Evolutionary conservation across 2,329 filamentous ascomycete genomes (phyloP).

Genomic region (Blastomyces gilchristii): DNA sequence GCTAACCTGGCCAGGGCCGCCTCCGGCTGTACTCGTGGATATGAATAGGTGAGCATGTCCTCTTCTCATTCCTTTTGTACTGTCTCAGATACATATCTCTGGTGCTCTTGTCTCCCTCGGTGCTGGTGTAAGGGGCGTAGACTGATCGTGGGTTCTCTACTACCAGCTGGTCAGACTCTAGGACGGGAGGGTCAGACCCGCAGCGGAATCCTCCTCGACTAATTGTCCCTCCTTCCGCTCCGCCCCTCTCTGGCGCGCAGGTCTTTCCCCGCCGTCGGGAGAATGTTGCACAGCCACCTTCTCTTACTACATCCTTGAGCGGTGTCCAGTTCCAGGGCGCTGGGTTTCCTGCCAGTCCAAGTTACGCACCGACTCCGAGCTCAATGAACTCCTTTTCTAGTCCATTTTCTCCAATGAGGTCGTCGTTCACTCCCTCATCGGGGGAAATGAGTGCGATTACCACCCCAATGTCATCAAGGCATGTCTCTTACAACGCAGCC

Average conservation of each 20-base stretch:
- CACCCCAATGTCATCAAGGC: slow-evolving; percentile 37
- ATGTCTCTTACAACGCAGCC: slow-evolving; percentile 32
- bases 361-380: slow-evolving; percentile 29
- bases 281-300: slow-evolving; percentile 34
- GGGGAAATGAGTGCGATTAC: slow-evolving; percentile 27
- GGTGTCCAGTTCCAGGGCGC: slow-evolving; percentile 29
- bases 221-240: slow-evolving; percentile 18
- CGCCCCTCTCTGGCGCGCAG: slow-evolving; percentile 24
- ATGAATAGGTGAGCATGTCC: slow-evolving; percentile 14
- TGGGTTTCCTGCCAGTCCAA: slow-evolving; percentile 21
- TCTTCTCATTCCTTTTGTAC: slow-evolving; percentile 4
- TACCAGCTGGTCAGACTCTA: slow-evolving; percentile 10
- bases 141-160: slow-evolving; percentile 3
- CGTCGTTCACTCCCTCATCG: slow-evolving; percentile 31
- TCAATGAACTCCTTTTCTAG: slow-evolving; percentile 34
- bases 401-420: slow-evolving; percentile 30
- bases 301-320: slow-evolving; percentile 34
- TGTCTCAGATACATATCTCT: slow-evolving; percentile 1
- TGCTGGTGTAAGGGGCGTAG: background rate
- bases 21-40: background rate
- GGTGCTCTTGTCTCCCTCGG: background rate
- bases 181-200: slow-evolving; percentile 9
- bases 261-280: slow-evolving; percentile 33
- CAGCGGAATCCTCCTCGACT: slow-evolving; percentile 12
- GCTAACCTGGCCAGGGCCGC: slow-evolving; percentile 2